These are phyloP conservation scores for Malassezia globosa DNA, from an alignment of 1,284 basidiomycete genomes.

Conservation along the genomic window DNA sequence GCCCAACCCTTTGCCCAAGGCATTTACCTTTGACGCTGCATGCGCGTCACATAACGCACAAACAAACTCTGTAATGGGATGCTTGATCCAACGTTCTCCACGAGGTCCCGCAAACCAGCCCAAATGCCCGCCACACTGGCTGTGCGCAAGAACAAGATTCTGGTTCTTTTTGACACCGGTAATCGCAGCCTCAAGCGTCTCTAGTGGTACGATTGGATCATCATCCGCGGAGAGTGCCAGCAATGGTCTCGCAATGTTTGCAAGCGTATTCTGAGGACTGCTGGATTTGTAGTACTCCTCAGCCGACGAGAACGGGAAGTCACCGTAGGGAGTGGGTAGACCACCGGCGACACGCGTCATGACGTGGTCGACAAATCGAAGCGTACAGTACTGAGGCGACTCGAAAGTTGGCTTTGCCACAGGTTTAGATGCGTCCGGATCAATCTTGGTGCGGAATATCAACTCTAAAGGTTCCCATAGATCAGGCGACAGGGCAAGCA, in stretches of 20 bases:
- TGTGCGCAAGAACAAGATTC: conserved; percentile 63
- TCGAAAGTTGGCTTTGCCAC: not conserved
- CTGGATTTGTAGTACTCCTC: conserved; percentile 62
- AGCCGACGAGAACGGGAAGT: conserved; percentile 52
- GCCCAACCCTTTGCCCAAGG: not conserved
- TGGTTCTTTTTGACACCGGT: conserved; percentile 55
- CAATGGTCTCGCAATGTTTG: conserved; percentile 47
- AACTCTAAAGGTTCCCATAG: conserved; percentile 25
- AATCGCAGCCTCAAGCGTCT: conserved; percentile 22
- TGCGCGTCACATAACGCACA: conserved; percentile 20
- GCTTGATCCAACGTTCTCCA: conserved; percentile 34
- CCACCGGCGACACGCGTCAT: conserved; percentile 70
- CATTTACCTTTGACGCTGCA: not conserved
- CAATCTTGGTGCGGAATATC: conserved; percentile 21
- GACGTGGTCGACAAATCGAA: conserved; percentile 51
- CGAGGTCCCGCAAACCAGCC: conserved; percentile 69
- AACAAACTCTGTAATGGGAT: conserved; percentile 32
- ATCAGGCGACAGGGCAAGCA: conserved; percentile 29
- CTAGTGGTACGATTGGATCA: conserved; percentile 64
- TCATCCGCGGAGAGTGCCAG: conserved; percentile 78
- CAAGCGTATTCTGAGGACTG: conserved; percentile 29
- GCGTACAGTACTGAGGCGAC: conserved; percentile 19
- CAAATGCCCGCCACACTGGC: conserved; percentile 75
- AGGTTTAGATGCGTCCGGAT: conserved; percentile 15
- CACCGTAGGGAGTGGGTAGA: conserved; percentile 47